Base-by-base conservation (phyloP, 192 early-diverging fungal genomes). In the Coemansia sp. region DNA sequence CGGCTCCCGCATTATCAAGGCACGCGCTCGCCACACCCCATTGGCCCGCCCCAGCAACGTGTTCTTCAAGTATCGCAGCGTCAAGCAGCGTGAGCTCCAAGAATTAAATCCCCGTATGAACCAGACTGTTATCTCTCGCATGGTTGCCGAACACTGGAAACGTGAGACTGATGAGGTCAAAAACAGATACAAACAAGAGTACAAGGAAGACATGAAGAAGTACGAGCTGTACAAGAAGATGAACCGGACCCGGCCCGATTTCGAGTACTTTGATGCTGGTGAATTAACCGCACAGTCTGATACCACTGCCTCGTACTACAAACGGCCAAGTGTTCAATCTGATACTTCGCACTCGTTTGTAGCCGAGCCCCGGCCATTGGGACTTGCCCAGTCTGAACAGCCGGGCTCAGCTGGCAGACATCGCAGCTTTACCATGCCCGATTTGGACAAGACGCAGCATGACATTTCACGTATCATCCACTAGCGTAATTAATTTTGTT, bases 31-130 rank as follows among this genome's bases (percentile, higher is more conserved):
- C 17, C 21, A 26, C 1, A 12, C 53, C 2, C 39, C 63, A 6
- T 17, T 48, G 4, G 57, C 69, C 0, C 71, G 81, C 11, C 83
- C 83, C 1, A 72, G 71, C 61, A 85, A 85, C 65, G 71, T 78
- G 6, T 85, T 85, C 58, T 78, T 85, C 72, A 74, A 76, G 61
- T 85, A 85, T 67, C 77, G 83, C 22, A 76, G 72, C 31, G 57
- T 74, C 49, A 80, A 80, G 41, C 70, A 74, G 17, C 69, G 72
- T 11, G 78, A 76, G 47, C 56, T 85, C 3, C 65, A 71, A 11
- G 27, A 50, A 19, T 47, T 62, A 39, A 68, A 76, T 54, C 81
- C 80, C 1, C 76, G 80, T n/a, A 54, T 80, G 14, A 80, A 77
- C 61, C 77, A 85, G 31, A 83, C 78, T 3, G 62, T 73, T 16